Evolutionary conservation across 2,329 filamentous ascomycete genomes (phyloP), one percentile per base, ranked within the genome.

Genomic region (Elsinoe australis): DNA sequence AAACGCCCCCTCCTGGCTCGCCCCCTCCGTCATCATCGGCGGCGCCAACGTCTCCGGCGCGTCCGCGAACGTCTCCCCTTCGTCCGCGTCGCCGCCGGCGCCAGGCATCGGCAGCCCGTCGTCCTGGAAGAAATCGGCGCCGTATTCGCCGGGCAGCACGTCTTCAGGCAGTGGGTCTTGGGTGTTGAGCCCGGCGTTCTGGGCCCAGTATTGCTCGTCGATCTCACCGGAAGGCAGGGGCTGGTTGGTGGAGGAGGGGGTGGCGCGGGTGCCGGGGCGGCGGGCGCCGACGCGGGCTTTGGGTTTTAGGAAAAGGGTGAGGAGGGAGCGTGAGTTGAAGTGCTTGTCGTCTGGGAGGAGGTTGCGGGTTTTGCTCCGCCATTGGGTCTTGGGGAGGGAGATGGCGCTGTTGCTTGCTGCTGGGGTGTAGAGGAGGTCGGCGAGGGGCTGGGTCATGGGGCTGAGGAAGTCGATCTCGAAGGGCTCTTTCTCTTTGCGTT

Each of bases 101-200:
- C 78, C 81, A 1, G 78, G 71, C 58, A 87, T 77, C 1, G 82
- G 81, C 54, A 89, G 70, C 1, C 77, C 83, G 57, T 90, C 86
- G 59, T 96, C 92, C 59, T 92, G 84, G 71, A 96, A 98, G 76
- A 96, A 98, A 65, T 96, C 85, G 51, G 92, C 90, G 63, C 96
- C 88, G 66, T 96, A 98, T 61, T 94, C 83, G 52, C 89, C 89
- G 56, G 79, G 73, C 2, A 76, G 64, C 1, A 68, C 74, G 2
- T 71, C 76, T 35, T 80, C 79, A 14, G 45, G 45, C 12, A 48
- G 22, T 56, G 17, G 58, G 51, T 54, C 62, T 58, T 55, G 52
- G 55, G 47, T 47, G 55, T 48, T 55, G 55, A 26, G 56, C 69
- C 76, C 55, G 69, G 80, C 63, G 78, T 85, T 67, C 75, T 80